Conservation (phyloP, 305 asterid genomes). For the Fraxinus sp. region DNA sequence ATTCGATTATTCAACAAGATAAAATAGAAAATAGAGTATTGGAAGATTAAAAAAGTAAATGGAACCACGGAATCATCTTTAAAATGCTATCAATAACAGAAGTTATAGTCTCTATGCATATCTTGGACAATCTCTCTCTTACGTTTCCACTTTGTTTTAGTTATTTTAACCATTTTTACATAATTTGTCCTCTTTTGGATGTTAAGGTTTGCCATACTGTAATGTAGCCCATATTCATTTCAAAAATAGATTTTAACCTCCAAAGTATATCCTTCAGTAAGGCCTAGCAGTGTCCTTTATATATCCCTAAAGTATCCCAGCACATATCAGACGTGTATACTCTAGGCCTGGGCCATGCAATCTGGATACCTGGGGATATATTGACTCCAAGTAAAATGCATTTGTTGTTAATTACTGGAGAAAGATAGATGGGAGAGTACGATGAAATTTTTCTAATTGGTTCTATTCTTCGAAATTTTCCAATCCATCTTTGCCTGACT, state of each 20-base stretch:
- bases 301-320: not conserved
- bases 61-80: not conserved
- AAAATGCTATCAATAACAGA: not conserved
- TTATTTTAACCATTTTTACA: not conserved
- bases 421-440: not conserved
- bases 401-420: not conserved
- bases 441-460: not conserved
- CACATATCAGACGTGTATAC: not conserved
- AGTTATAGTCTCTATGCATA: not conserved
- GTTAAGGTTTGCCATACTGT: not conserved
- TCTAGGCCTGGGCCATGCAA: not conserved
- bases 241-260: not conserved
- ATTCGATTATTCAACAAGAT: not conserved
- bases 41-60: not conserved
- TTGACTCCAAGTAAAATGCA: constrained; percentile 1
- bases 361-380: not conserved
- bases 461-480: not conserved
- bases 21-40: not conserved
- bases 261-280: not conserved
- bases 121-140: not conserved
- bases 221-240: not conserved
- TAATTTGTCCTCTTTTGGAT: not conserved
- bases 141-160: not conserved
- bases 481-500: not conserved
- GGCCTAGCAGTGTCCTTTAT: not conserved